Conservation (phyloP, 768 basidiomycete species). For the Artomyces pyxidatus region DNA sequence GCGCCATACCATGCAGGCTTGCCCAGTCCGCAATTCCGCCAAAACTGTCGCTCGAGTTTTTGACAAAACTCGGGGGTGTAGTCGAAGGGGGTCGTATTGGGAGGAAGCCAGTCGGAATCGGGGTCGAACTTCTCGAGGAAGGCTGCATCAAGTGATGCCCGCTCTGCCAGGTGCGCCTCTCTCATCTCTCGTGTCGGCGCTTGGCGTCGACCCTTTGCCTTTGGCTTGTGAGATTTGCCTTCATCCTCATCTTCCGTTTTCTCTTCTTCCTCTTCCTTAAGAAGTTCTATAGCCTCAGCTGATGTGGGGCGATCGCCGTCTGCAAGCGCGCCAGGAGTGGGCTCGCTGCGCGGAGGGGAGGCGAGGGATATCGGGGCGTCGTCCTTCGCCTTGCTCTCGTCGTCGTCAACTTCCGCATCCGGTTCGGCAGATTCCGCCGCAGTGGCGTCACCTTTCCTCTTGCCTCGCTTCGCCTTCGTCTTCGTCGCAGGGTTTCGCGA, state of each 20-base stretch:
- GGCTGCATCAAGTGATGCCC: slow-evolving; percentile 32
- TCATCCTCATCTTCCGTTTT: slow-evolving; percentile 17
- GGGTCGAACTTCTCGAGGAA: slow-evolving; percentile 74
- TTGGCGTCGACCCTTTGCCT: slow-evolving; percentile 37
- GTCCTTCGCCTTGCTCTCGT: slow-evolving; percentile 9
- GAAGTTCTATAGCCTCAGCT: slow-evolving; percentile 13
- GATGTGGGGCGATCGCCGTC: slow-evolving; percentile 12
- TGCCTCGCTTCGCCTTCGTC: slow-evolving; percentile 34
- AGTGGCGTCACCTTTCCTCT: slow-evolving; percentile 33
- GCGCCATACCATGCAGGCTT: slow-evolving; percentile 98
- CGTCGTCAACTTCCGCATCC: slow-evolving; percentile 28
- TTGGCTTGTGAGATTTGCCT: slow-evolving; percentile 26
- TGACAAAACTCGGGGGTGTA: slow-evolving; percentile 87
- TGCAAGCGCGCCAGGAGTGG: slow-evolving; percentile 23
- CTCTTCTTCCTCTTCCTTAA: slow-evolving; percentile 16
- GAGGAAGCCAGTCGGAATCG: slow-evolving; percentile 70
- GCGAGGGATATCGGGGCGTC: slow-evolving; percentile 17
- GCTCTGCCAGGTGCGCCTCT: slow-evolving; percentile 42
- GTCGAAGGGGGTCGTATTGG: slow-evolving; percentile 60
- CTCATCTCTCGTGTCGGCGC: slow-evolving; percentile 31
- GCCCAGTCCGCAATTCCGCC: slow-evolving; percentile 85
- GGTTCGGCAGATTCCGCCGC: slow-evolving; percentile 31
- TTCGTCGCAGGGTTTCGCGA: slow-evolving; percentile 29
- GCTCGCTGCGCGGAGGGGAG: slow-evolving; percentile 36
- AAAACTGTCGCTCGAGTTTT: slow-evolving; percentile 81